A percentile compares a stretch with the other conserved stretches of the same genome.
phyloP scores from a whole-genome alignment of 2,329 filamentous ascomycete species.

The Clarireedia monteithiana region DNA sequence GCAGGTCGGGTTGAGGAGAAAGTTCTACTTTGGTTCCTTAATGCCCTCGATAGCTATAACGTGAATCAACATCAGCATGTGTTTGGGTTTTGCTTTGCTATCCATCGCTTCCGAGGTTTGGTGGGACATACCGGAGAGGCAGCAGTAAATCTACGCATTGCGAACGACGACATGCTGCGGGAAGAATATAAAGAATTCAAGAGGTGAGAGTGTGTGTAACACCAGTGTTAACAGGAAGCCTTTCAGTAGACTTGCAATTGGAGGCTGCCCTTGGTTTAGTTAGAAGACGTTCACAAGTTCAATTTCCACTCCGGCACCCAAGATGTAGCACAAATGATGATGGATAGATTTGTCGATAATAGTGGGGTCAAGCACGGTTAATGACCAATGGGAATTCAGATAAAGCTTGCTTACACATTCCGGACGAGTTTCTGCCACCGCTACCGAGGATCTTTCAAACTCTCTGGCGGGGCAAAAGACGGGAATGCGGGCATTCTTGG shows the following conservation, averaged over 20 bases:
- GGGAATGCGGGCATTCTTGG: no score
- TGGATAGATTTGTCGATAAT: slow-evolving; percentile 1
- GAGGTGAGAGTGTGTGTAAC: slow-evolving; percentile 11
- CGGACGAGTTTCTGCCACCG: no score
- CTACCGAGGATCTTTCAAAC: no score
- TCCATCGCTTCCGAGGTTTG: slow-evolving; percentile 9
- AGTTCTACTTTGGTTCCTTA: slow-evolving; percentile 57
- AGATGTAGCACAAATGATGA: background rate
- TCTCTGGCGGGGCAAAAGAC: no score
- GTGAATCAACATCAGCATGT: slow-evolving; percentile 18
- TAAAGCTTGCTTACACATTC: background rate
- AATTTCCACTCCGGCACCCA: background rate
- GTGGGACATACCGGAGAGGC: slow-evolving; percentile 45
- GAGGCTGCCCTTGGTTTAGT: slow-evolving; percentile 5
- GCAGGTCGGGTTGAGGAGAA: slow-evolving; percentile 84
- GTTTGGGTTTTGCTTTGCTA: slow-evolving; percentile 1
- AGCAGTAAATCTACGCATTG: slow-evolving; percentile 52
- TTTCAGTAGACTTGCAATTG: background rate
- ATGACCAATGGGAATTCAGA: background rate
- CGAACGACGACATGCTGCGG: slow-evolving; percentile 54
- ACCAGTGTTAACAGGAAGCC: background rate
- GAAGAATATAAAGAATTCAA: slow-evolving; percentile 6
- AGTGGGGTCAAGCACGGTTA: background rate
- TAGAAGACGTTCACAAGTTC: slow-evolving; percentile 2
- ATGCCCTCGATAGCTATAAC: slow-evolving; percentile 29